These are phyloP conservation scores for Clonostachys rhizophaga DNA, from an alignment of 2,329 filamentous ascomycete genomes.

Conservation along the genomic window DNA sequence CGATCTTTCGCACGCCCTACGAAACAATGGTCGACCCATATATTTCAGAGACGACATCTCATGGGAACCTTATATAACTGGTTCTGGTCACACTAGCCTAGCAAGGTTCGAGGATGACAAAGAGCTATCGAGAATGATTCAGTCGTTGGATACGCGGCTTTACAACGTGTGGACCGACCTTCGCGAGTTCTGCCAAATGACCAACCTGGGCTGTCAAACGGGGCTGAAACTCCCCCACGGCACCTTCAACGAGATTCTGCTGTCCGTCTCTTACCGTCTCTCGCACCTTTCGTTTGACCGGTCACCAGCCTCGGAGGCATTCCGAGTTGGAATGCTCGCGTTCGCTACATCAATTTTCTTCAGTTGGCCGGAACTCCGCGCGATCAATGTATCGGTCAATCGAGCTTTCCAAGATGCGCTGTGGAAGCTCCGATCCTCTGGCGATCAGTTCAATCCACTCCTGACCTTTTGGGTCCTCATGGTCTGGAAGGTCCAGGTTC, in stretches of 20 bases:
- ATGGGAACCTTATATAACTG: not conserved
- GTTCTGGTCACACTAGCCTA: not conserved
- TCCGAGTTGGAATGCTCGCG: no score
- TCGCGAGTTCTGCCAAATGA: not conserved
- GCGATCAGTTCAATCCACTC: no score
- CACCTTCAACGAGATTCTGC: not conserved
- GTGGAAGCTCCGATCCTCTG: no score
- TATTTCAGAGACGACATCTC: not conserved
- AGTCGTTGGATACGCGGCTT: not conserved
- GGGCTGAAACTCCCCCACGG: not conserved
- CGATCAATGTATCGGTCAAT: no score
- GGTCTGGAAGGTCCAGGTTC: no score
- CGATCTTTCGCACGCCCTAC: not conserved
- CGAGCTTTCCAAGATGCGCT: no score
- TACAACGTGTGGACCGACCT: not conserved
- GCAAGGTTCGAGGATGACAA: not conserved
- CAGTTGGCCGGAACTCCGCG: no score
- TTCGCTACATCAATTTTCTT: no score
- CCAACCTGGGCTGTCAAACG: not conserved
- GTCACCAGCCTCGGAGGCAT: no score
- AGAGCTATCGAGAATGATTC: not conserved
- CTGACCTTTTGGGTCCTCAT: no score
- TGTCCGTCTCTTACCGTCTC: not conserved
- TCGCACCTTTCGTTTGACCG: not conserved
- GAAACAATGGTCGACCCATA: not conserved